These are phyloP conservation scores for Picochlorum sp. DNA, from an alignment of 139 green algal genomes.

Conservation along the genomic window DNA sequence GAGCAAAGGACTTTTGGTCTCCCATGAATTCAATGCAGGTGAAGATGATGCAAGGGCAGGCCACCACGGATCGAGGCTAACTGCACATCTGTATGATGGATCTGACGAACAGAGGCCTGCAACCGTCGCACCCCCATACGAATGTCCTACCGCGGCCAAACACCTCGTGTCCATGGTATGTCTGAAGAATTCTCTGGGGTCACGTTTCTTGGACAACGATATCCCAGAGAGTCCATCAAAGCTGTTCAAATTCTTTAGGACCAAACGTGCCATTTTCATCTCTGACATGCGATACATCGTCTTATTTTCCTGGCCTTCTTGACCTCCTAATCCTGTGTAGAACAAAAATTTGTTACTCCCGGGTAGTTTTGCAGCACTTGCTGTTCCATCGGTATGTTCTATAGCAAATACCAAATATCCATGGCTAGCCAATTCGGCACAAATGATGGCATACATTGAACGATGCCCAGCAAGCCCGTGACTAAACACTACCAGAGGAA, in stretches of 20 bases:
- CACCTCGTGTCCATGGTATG: constrained; percentile 34
- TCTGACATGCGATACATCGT: constrained; percentile 18
- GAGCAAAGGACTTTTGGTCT: constrained; percentile 34
- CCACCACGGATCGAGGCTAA: constrained; percentile 59
- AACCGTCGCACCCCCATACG: constrained; percentile 53
- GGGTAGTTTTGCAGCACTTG: constrained; percentile 27
- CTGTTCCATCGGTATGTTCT: constrained; percentile 57
- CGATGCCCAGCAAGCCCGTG: constrained; percentile 48
- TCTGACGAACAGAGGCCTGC: constrained; percentile 31
- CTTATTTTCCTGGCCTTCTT: constrained; percentile 16
- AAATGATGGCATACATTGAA: constrained; percentile 51
- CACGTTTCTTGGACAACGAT: constrained; percentile 2
- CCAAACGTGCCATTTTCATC: constrained; percentile 15
- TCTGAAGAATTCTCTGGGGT: constrained; percentile 13
- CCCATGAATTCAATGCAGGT: constrained; percentile 15
- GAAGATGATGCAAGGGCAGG: constrained; percentile 19
- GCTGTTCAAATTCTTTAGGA: constrained; percentile 3
- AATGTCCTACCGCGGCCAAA: constrained; percentile 38
- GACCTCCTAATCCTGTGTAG: constrained; percentile 14
- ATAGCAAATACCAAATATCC: constrained; percentile 57
- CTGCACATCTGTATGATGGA: constrained; percentile 22
- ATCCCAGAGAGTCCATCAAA: constrained; percentile 1
- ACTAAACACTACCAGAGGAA: constrained; percentile 36
- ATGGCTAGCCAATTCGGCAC: constrained; percentile 44
- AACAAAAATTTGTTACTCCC: constrained; percentile 8